phyloP scores from a whole-genome alignment of 768 basidiomycete genomes.

The Suillus clintonianus region DNA sequence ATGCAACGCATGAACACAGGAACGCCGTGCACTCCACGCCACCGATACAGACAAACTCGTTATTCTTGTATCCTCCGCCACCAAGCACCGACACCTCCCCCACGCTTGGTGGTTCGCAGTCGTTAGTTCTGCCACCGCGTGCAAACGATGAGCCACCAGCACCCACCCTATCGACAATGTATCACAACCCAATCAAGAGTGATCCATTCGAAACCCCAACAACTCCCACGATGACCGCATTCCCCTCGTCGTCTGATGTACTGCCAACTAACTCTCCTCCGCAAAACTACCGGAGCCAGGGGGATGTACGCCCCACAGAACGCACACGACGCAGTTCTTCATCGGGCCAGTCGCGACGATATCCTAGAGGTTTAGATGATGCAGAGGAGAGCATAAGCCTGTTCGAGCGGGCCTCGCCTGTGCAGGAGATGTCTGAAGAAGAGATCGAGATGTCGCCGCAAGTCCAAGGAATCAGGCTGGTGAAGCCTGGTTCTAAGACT shows the following conservation, averaged over 20 bases:
- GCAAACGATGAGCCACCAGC: conserved; percentile 32
- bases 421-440: conserved; percentile 20
- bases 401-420: conserved; percentile 37
- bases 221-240: conserved; percentile 29
- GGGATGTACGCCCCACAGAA: conserved; percentile 17
- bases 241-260: conserved; percentile 23
- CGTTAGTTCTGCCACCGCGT: conserved; percentile 24
- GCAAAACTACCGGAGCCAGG: conserved; percentile 5
- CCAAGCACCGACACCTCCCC: conserved; percentile 26
- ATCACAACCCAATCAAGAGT: not conserved
- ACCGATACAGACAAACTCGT: conserved; percentile 3
- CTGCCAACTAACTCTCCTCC: conserved; percentile 5
- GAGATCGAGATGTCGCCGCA: conserved; percentile 1
- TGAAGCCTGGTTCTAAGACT: conserved; percentile 28
- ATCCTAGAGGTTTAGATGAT: conserved; percentile 53
- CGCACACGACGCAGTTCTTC: conserved; percentile 38
- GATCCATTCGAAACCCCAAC: conserved; percentile 33
- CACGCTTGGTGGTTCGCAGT: conserved; percentile 11
- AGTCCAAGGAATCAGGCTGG: conserved; percentile 42
- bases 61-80: conserved; percentile 30
- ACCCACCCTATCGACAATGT: conserved; percentile 21
- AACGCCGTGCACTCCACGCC: conserved; percentile 29
- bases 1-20: conserved; percentile 52
- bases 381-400: conserved; percentile 62
- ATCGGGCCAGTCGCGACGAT: conserved; percentile 50